Evolutionary conservation across 768 basidiomycete genomes (phyloP).

Genomic region (Termitomyces sp.): DNA sequence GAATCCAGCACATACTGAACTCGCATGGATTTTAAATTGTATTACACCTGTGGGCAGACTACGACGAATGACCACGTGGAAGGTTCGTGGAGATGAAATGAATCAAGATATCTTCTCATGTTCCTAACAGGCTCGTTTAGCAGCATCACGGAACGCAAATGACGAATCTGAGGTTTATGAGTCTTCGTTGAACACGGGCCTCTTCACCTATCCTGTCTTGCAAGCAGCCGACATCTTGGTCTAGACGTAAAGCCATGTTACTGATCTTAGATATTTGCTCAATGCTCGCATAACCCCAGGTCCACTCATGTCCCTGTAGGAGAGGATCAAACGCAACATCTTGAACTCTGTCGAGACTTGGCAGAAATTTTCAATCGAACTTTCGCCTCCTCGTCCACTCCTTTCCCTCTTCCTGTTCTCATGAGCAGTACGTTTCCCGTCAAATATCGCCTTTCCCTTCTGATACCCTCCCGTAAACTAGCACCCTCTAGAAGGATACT

Average conservation of each 20-base stretch:
- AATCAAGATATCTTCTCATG: neutral
- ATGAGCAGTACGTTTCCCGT: conserved; percentile 55
- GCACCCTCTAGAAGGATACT: conserved; percentile 79
- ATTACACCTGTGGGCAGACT: conserved; percentile 78
- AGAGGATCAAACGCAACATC: conserved; percentile 93
- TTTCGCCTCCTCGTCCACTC: conserved; percentile 37
- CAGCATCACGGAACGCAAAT: conserved; percentile 65
- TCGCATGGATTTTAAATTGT: conserved; percentile 88
- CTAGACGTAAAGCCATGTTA: conserved; percentile 53
- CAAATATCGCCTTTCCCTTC: neutral
- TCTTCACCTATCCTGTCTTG: conserved; percentile 89
- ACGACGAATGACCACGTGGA: conserved; percentile 95
- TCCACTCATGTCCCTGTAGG: conserved; percentile 94
- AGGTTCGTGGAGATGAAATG: conserved; percentile 41
- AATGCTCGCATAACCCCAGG: conserved; percentile 29
- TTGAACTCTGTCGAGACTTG: conserved; percentile 82
- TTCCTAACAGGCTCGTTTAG: conserved; percentile 60
- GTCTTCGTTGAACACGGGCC: conserved; percentile 71
- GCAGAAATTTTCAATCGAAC: conserved; percentile 78
- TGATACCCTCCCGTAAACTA: conserved; percentile 21
- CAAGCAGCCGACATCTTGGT: conserved; percentile 90
- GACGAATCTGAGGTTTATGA: conserved; percentile 79
- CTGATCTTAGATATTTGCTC: neutral
- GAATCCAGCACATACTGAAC: conserved; percentile 81
- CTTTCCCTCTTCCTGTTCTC: conserved; percentile 71